phyloP scores from a whole-genome alignment of 2,329 filamentous ascomycete genomes.

The Penicillium sp. region DNA sequence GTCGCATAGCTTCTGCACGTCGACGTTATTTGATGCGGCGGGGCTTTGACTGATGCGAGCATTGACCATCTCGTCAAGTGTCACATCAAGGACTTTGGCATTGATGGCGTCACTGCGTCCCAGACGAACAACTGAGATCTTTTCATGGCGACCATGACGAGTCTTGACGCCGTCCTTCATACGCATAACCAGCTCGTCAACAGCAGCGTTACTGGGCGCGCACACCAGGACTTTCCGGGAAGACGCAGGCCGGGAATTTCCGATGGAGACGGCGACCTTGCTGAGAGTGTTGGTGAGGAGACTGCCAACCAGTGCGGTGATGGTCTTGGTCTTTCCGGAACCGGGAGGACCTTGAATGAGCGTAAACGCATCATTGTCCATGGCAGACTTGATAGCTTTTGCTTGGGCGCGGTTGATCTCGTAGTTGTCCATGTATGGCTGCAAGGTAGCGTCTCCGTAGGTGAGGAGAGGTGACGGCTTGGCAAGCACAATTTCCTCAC shows the following conservation, averaged over 20 bases:
- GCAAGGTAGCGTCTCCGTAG: slow-evolving; percentile 73
- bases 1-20: slow-evolving; percentile 68
- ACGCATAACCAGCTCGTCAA: slow-evolving; percentile 92
- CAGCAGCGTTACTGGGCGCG: slow-evolving; percentile 97
- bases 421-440: slow-evolving; percentile 72
- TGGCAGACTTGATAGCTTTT: slow-evolving; percentile 84
- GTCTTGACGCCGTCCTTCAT: slow-evolving; percentile 86
- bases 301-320: slow-evolving; percentile 91
- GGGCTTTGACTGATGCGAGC: slow-evolving; percentile 60
- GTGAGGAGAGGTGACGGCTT: slow-evolving; percentile 85
- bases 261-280: slow-evolving; percentile 51
- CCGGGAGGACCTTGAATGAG: slow-evolving; percentile 94
- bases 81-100: slow-evolving; percentile 82
- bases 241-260: slow-evolving; percentile 27
- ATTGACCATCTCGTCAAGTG: slow-evolving; percentile 87
- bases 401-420: slow-evolving; percentile 86
- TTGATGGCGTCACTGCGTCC: slow-evolving; percentile 94
- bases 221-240: slow-evolving; percentile 91
- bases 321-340: slow-evolving; percentile 98
- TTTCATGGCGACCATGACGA: slow-evolving; percentile 68
- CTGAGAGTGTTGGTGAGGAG: slow-evolving; percentile 66
- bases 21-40: slow-evolving; percentile 48
- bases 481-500: slow-evolving; percentile 85
- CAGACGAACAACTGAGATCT: slow-evolving; percentile 84
- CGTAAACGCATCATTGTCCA: slow-evolving; percentile 96